These are phyloP conservation scores for Gentiana dahurica DNA, from an alignment of 257 asterid genomes.

Conservation along the genomic window DNA sequence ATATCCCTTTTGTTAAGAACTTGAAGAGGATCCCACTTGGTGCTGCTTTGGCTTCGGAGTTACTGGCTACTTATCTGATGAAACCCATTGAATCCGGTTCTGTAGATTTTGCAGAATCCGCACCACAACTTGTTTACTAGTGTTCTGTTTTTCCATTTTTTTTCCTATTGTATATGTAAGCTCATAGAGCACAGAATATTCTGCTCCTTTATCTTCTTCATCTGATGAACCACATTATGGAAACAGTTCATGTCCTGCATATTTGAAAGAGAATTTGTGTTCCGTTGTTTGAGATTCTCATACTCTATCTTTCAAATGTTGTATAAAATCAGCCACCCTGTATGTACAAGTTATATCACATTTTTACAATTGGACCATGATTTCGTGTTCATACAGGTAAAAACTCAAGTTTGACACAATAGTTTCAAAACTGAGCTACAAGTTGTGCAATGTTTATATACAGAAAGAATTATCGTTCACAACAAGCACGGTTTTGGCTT, in stretches of 20 bases:
- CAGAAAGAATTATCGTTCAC: background rate
- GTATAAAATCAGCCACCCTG: no score
- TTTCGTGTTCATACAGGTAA: no score
- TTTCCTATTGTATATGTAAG: no score
- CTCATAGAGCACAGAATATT: no score
- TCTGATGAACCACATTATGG: background rate
- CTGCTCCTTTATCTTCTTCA: background rate
- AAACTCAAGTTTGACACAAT: no score
- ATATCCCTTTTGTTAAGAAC: constrained; percentile 70
- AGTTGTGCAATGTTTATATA: background rate
- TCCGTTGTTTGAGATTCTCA: background rate
- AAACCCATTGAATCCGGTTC: constrained; percentile 96
- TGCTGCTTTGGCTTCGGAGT: constrained; percentile 79
- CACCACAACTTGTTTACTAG: constrained; percentile 65
- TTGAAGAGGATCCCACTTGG: constrained; percentile 76
- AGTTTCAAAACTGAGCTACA: no score
- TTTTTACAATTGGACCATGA: no score
- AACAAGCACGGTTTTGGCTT: no score
- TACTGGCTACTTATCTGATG: constrained; percentile 85
- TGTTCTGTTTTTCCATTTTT: background rate
- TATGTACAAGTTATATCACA: no score
- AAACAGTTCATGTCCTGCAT: background rate
- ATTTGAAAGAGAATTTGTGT: no score
- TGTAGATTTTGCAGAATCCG: constrained; percentile 82
- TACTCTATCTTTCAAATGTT: no score